Conservation (phyloP, 1,284 basidiomycete species). For the Schizophyllum commune region DNA sequence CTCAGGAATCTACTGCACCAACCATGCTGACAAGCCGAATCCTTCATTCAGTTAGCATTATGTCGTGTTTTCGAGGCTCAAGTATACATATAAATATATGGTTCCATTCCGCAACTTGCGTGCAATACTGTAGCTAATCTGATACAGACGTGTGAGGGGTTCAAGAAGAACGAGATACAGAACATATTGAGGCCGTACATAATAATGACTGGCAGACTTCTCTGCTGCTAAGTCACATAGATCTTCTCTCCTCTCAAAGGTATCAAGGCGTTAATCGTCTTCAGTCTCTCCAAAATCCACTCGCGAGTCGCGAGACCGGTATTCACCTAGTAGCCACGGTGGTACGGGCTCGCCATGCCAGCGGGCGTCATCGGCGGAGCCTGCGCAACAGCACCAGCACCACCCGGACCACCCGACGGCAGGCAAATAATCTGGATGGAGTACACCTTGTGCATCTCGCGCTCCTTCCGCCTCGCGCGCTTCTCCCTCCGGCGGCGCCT, state of each 20-base stretch:
- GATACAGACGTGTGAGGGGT: not conserved
- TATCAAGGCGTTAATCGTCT: no score
- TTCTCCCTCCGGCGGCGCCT: constrained; percentile 55
- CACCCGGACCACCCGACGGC: constrained; percentile 20
- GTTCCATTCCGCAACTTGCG: not conserved
- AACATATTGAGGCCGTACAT: not conserved
- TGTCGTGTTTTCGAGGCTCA: not conserved
- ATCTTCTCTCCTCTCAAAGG: not conserved
- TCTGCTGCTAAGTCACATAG: not conserved
- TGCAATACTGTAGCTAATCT: not conserved
- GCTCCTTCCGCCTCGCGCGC: constrained; percentile 49
- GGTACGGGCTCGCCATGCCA: not conserved
- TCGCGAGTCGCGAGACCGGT: no score
- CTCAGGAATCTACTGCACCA: no score
- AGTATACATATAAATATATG: not conserved
- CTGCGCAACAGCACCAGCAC: not conserved
- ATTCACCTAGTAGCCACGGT: not conserved
- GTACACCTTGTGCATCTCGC: constrained; percentile 53
- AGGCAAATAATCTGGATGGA: constrained; percentile 52
- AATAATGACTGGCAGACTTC: not conserved
- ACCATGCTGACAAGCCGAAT: no score
- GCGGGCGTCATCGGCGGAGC: not conserved
- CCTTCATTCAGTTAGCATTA: no score
- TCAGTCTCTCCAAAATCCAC: no score
- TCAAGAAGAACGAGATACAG: not conserved